These are phyloP conservation scores for Paramecium primaurelia DNA, from an alignment of 73 alveolate species.

Conservation along the genomic window DNA sequence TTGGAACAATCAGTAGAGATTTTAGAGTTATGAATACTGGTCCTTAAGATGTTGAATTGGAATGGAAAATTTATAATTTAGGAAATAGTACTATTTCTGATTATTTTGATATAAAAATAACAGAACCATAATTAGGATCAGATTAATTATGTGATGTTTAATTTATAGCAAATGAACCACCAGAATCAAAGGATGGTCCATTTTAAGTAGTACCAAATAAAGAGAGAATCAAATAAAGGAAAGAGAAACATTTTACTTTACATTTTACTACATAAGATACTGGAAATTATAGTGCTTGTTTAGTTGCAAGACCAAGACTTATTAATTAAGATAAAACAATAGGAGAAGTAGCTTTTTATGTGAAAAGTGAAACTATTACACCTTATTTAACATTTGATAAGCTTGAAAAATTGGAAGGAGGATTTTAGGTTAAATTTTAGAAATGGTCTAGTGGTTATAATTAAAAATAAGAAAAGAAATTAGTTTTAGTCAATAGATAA, in stretches of 20 bases:
- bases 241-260: constrained; percentile 59
- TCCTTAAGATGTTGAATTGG: constrained; percentile 68
- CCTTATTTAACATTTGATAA: constrained; percentile 76
- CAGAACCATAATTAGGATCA: constrained; percentile 53
- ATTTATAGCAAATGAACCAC: constrained; percentile 49
- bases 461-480: constrained; percentile 61
- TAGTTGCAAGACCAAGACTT: constrained; percentile 69
- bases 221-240: constrained; percentile 36
- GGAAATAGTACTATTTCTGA: neutral
- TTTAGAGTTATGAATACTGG: constrained; percentile 83
- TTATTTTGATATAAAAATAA: constrained; percentile 36
- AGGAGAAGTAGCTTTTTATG: constrained; percentile 69
- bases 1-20: constrained; percentile 64
- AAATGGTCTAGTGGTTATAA: constrained; percentile 61
- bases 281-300: constrained; percentile 68
- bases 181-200: constrained; percentile 52
- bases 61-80: constrained; percentile 73
- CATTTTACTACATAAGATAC: constrained; percentile 64
- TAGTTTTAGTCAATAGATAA: constrained; percentile 65
- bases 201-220: neutral
- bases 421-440: constrained; percentile 70
- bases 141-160: constrained; percentile 45
- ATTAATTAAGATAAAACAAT: constrained; percentile 53
- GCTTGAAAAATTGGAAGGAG: constrained; percentile 70
- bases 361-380: constrained; percentile 67